Evolutionary conservation across 768 basidiomycete genomes (phyloP), one percentile per base, ranked within the genome.

Genomic region (Boletus rex-veris): DNA sequence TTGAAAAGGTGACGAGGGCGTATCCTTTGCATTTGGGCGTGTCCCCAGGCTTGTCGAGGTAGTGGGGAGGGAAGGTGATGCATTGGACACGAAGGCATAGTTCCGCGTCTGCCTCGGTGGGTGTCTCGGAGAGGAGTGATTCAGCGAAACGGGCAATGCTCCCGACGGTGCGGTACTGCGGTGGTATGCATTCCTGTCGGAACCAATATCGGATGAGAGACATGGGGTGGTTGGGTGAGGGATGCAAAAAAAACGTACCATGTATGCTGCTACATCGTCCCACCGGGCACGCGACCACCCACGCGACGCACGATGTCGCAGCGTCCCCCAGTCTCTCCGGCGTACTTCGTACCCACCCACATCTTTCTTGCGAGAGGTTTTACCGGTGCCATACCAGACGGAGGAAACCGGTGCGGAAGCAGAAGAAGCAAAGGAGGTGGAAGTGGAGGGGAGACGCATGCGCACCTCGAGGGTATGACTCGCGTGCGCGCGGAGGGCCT

Each of bases 1-100:
- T 53, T 3, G 73, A 66, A 41, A 92, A 72, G 0, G 82, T 82
- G 50, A 92, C 72, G 28, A 92, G 78, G 0, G 88, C 88, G 57
- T 91, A 92, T 2, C 87, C 86, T 73, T 86, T 91, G 68, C 79
- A 85, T 50, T 77, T 79, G 3, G 85, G 81, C 14, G 70, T 59
- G 24, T 78, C 76, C 3, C 71, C 80, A 14, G 80, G 77, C 48
- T 75, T 75, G 64, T 88, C 87, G 45, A 80, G 77, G 64, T 85
- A 79, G 60, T 90, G 86, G 1, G 80, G 74, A 12, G 84, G 86
- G 26, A 88, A 74, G 2, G 69, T 56, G 39, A 92, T 73, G 36
- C 65, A 58, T 63, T 91, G 84, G 5, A 90, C 63, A 19, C 67
- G 69, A 19, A 64, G 40, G 5, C 42, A 4, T 28, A 52, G 43